Base-by-base conservation (phyloP, 768 basidiomycete species). In the Podaxis sp. region DNA sequence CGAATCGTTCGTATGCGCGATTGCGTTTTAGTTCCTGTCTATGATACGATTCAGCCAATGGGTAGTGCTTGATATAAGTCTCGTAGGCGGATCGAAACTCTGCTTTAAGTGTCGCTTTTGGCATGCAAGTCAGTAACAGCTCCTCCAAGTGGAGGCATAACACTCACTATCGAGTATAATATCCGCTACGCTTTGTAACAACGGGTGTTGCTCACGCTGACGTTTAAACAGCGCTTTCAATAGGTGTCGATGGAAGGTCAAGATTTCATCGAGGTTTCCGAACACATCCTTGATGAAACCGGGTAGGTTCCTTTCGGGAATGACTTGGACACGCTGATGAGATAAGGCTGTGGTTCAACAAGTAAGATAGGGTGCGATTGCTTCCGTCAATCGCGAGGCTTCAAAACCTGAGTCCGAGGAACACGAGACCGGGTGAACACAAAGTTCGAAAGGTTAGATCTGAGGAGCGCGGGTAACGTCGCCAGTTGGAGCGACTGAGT, bases 61-160 rank as follows among this genome's bases (percentile, higher is more conserved):
- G 94, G 64, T 94, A 96, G 64, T 94, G 87, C 69, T 94, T 91
- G 74, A 94, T 91, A 73, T 94, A 94, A 0, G 79, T 79, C 65
- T 94, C 93, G 65, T 94, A 94, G 8, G 83, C 84, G 13, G 75
- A 73, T 41, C 85, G 84, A 72, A 90, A 91, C 36, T 81, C 78
- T 22, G 68, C 66, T 64, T 71, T 76, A 38, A 84, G 70, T 3
- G 76, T 77, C 37, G 79, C 82, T 82, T 40, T 40, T 13, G 19
- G 27, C 9, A 6, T 22, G 6, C 17, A 17, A 24, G 58, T 3
- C 57, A 72, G 53, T 24, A 3, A 57, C 68, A 53, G 76, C 72
- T 66, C 27, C 74, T 73, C 76, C 56, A 63, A 33, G 8, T 24
- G 22, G 47, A 11, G 57, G 24, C 12, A 59, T 15, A 36, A 43